A percentile compares a stretch with the other conserved stretches of the same genome.
Evolutionary conservation across 352 stramenopile species (phyloP).

Genomic region (Globisporangium nodosum): DNA sequence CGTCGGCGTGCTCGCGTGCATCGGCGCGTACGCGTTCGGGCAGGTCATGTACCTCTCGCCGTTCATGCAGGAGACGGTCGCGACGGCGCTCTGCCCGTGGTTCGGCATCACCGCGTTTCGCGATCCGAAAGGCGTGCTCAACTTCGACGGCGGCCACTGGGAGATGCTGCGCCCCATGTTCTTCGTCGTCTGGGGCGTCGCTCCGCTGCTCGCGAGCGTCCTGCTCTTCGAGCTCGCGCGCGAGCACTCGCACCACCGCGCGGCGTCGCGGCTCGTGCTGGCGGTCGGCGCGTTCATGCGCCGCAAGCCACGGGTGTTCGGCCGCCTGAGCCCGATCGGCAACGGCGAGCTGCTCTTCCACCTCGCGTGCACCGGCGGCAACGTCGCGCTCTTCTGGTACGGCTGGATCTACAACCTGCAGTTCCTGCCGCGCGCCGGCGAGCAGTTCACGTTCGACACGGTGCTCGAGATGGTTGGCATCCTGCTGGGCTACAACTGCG

Average conservation of each 20-base stretch:
- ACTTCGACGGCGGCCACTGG: constrained; percentile 25
- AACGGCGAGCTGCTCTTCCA: constrained; percentile 68
- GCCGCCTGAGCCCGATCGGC: constrained; percentile 24
- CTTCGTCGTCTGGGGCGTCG: constrained; percentile 42
- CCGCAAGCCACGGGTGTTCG: constrained; percentile 29
- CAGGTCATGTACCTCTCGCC: constrained; percentile 38
- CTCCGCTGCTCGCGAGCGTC: constrained; percentile 36
- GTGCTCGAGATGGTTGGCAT: constrained; percentile 35
- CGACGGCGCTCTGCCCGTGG: constrained; percentile 21
- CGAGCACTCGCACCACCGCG: constrained; percentile 11
- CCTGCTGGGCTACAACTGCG: constrained; percentile 44
- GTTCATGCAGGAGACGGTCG: constrained; percentile 26
- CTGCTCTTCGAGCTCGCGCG: constrained; percentile 38
- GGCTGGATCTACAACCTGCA: constrained; percentile 37
- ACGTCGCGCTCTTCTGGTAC: constrained; percentile 47
- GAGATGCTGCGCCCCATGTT: constrained; percentile 56
- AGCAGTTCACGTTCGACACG: constrained; percentile 40
- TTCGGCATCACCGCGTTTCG: constrained; percentile 18
- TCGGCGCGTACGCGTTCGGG: constrained; percentile 32
- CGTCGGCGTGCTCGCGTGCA: constrained; percentile 25
- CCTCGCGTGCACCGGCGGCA: constrained; percentile 32
- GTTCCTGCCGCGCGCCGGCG: constrained; percentile 16
- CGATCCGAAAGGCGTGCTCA: constrained; percentile 8
- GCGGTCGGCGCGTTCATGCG: constrained; percentile 35
- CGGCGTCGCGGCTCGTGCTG: constrained; percentile 19